phyloP scores from a whole-genome alignment of 805 yeast genomes.

The Yarrowia sp. region DNA sequence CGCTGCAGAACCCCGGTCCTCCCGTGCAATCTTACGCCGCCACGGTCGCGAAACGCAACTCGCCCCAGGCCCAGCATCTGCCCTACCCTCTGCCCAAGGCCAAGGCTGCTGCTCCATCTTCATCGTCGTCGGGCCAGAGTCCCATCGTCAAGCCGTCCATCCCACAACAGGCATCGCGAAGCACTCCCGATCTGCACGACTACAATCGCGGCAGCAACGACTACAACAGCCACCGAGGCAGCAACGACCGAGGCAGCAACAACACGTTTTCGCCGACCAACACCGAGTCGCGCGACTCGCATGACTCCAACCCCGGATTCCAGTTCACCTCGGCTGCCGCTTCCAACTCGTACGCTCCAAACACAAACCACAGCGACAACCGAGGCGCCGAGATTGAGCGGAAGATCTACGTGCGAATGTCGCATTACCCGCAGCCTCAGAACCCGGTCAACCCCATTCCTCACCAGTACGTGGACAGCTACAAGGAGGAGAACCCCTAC shows the following conservation, averaged over 20 bases:
- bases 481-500: constrained; percentile 34
- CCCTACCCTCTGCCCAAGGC: constrained; percentile 37
- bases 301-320: constrained; percentile 13
- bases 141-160: neutral
- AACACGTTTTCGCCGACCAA: constrained; percentile 19
- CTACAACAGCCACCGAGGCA: too few relatives aligned
- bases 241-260: neutral
- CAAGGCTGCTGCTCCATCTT: too few relatives aligned
- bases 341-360: constrained; percentile 8
- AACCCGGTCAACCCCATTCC: constrained; percentile 36
- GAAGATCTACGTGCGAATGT: constrained; percentile 35
- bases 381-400: constrained; percentile 28
- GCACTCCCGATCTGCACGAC: constrained; percentile 31
- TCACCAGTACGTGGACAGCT: constrained; percentile 25
- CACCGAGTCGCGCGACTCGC: constrained; percentile 23
- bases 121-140: neutral
- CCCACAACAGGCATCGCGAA: constrained; percentile 23
- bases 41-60: constrained; percentile 28
- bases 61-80: constrained; percentile 35
- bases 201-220: constrained; percentile 15
- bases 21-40: constrained; percentile 33
- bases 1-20: constrained; percentile 31
- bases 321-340: constrained; percentile 21
- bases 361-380: neutral
- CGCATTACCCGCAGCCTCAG: constrained; percentile 31